Percentiles rank a stretch among this genome's conserved stretches.
Evolutionary conservation across 2,329 filamentous ascomycete genomes (phyloP).

Genomic region (Tolypocladium amazonense): DNA sequence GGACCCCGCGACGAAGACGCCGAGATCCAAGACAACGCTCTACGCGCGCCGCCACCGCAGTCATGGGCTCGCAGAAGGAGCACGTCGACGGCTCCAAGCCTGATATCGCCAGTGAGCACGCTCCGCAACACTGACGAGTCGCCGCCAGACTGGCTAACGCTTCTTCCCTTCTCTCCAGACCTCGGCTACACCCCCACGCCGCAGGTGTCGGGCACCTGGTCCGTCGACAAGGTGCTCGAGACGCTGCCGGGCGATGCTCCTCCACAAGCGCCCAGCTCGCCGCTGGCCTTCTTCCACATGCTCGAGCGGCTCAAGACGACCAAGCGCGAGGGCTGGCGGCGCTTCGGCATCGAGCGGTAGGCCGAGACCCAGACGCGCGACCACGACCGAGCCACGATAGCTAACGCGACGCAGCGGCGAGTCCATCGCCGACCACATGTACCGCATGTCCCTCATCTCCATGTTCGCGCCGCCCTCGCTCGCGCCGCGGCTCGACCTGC

Average conservation of each 20-base stretch:
- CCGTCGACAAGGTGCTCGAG: constrained; percentile 52
- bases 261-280: constrained; percentile 53
- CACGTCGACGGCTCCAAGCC: constrained; percentile 3
- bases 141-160: neutral
- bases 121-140: neutral
- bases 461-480: constrained; percentile 79
- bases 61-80: constrained; percentile 1
- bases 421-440: constrained; percentile 98
- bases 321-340: constrained; percentile 89
- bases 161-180: constrained; percentile 7
- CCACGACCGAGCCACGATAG: too few species aligned
- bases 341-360: constrained; percentile 64
- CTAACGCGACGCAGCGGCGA: constrained; percentile 47
- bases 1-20: neutral
- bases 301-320: constrained; percentile 92
- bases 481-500: constrained; percentile 60
- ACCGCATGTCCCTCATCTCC: constrained; percentile 94
- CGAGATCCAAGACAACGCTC: neutral
- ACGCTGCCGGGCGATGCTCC: constrained; percentile 47
- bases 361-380: neutral
- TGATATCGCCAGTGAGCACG: constrained; percentile 14
- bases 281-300: constrained; percentile 87
- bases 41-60: neutral
- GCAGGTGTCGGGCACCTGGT: constrained; percentile 38
- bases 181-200: constrained; percentile 24